Base-by-base conservation (phyloP, 768 basidiomycete species). In the Leccinum truebloodii region DNA sequence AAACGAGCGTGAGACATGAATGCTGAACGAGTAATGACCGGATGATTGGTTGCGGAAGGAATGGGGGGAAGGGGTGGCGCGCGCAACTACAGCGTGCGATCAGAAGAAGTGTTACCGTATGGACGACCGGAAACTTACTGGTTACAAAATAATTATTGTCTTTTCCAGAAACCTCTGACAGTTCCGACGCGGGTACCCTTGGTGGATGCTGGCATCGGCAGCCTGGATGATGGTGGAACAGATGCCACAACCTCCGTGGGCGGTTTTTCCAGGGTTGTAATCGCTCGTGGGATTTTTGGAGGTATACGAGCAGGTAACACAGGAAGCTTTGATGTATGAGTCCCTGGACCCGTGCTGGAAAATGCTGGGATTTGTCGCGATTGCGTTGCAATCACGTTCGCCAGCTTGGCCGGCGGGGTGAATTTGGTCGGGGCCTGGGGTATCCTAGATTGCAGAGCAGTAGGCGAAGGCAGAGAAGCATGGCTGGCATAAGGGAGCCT, bases 81-180 rank as follows among this genome's bases (percentile, higher is more conserved):
- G 13, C 53, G 18, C 52, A 46, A 28, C 61, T 60, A 44, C 12
- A 28, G 18, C 16, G n/a, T 18, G 13, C 51, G 6, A 52, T 58
- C 6, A 59, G 48, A 63, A 54, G 18, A 10, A 13, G 6, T 4
- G 20, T 16, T 28, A 50, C 20, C 4, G 12, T 32, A 48, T 20
- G 4, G 30, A 41, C n/a, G 10, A 22, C 13, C 12, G 3, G 2
- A 1, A 46, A 58, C 68, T 59, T 59, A 68, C 70, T 24, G 46
- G 35, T 32, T 44, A 34, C 30, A 20, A 22, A 30, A 28, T 32
- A 46, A 51, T 58, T 46, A 74, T 28, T 65, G 64, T 57, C 69
- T 61, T 49, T 67, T 73, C 71, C 73, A 75, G 63, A 73, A 73
- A 24, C 71, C 71, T 46, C 52, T 74, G 59, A 73, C 71, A 22